Evolutionary conservation across 75 land plant genomes (phyloP), one percentile per base, ranked within the genome.

Genomic region (Sequoiadendron giganteum): DNA sequence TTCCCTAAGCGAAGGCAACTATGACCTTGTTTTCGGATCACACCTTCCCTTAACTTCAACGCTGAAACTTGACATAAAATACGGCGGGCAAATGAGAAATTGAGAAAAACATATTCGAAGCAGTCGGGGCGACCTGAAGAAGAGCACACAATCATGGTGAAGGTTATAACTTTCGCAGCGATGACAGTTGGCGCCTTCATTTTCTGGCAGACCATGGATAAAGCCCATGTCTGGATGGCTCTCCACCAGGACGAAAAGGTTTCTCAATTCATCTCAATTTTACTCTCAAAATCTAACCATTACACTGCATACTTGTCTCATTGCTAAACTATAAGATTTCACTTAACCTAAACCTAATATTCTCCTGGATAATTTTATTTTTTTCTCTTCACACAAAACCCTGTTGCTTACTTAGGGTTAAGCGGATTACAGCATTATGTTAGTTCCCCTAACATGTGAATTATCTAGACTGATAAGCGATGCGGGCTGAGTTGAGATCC

Each of bases 181-280:
- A 93, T 93, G 95, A 77, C 93, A 43, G 30, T 92, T 3, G 94
- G 90, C 1, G 94, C 94, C 55, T 94, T 94, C 93, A 1, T 93
- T 5, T 93, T 94, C 93, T 94, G 90, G 93, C 87, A 94, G 65
- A 88, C 94, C 55, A 92, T 93, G 95, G 94, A 93, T 40, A 93
- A 87, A 83, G 83, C 93, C 83, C 94, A 94, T 49, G 93, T 94
- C 88, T 94, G 92, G 92, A 93, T 94, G 84, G 94, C 95, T 54
- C 95, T 94, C 34, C 95, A 86, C 82, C 94, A 93, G 70, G 95
- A 94, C 78, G 95, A 93, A 86, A 94, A 94, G 95, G 95, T 94
- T 34, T 52, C 2, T 70, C 47, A 16, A 25, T 18, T 19, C 38
- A 39, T 84, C 79, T 85, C 68, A 72, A 11, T 11, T 47, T n/a